Base-by-base conservation (phyloP, 495 filamentous ascomycete genomes). In the Wilcoxina mikolae region DNA sequence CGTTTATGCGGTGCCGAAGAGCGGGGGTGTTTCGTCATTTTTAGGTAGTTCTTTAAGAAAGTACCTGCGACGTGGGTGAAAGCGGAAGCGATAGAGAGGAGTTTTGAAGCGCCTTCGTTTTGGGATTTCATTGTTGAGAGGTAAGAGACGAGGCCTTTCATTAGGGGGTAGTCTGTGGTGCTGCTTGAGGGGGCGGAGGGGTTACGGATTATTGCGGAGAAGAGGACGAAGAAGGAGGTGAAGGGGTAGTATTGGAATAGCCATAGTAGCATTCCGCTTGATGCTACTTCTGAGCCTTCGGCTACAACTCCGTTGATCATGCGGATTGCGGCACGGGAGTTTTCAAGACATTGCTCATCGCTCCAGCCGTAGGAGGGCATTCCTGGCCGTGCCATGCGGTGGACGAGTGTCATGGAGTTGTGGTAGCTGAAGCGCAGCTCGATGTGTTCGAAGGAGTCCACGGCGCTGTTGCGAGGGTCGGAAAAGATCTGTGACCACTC, bases 201-300 rank as follows among this genome's bases (percentile, higher is more conserved):
- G 64, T 75, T 47, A 60, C 68, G 27, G 60, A 67, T 44, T 66
- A 76, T 53, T 56, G 70, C 55, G 66, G 74, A 61, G 72, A 74
- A 45, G 64, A 74, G 26, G 66, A 70, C 44, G 69, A 73, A 22
- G 67, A 70, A 66, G 2, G 56, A 51, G 0, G 63, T 65, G 51
- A 66, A 66, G 4, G 63, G 63, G 12, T 66, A 66, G 49, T 66
- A 66, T 38, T 61, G 58, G 47, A 65, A 66, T 7, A 66, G 59
- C 63, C 62, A 65, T 42, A 65, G 55, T 15, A 65, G 61, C 55
- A 65, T 61, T 0, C 61, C 61, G 24, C 58, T 61, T 27, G 53
- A 58, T 4, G 62, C 62, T 3, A 65, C 41, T 33, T 56, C 58
- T 7, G 64, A 31, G 29, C 53, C 57, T n/a, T 44, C 35, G 17